Conservation (phyloP, 2,329 filamentous ascomycete genomes). For the Aureobasidium vineae region DNA sequence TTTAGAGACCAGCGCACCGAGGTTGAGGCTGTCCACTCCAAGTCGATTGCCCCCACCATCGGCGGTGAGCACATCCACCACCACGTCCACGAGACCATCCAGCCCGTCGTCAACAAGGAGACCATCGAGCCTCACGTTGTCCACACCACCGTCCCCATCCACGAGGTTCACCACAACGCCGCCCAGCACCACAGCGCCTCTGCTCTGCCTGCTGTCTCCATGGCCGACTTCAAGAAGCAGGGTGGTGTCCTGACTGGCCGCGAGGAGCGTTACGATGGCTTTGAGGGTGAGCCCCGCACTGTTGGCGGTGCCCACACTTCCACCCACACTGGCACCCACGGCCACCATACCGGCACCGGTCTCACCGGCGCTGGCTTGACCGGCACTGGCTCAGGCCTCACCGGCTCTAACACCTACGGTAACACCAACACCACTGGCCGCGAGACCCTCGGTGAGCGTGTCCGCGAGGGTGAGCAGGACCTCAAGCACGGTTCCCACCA, state of each 20-base stretch:
- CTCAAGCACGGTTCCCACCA: background rate
- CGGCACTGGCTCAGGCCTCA: constrained; percentile 16
- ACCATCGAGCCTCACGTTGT: constrained; percentile 64
- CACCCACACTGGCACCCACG: constrained; percentile 26
- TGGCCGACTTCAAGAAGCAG: constrained; percentile 61
- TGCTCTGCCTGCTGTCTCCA: constrained; percentile 61
- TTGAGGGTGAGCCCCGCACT: constrained; percentile 60
- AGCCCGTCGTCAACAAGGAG: constrained; percentile 68
- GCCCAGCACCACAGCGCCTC: constrained; percentile 65
- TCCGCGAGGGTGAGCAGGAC: constrained; percentile 20
- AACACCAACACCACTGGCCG: constrained; percentile 22
- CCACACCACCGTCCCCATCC: constrained; percentile 69
- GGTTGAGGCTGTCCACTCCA: constrained; percentile 51
- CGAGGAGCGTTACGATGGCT: constrained; percentile 58
- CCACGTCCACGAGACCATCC: constrained; percentile 66
- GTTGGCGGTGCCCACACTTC: constrained; percentile 38
- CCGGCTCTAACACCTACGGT: no score
- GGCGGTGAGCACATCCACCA: constrained; percentile 64
- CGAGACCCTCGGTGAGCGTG: constrained; percentile 6
- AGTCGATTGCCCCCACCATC: constrained; percentile 50
- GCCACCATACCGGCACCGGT: constrained; percentile 3
- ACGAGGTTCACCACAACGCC: constrained; percentile 68
- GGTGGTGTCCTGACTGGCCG: constrained; percentile 56
- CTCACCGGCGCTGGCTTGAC: background rate
- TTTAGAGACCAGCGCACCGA: constrained; percentile 54